A percentile compares a stretch with the other conserved stretches of the same genome.
Conservation (phyloP, 2,329 filamentous ascomycete genomes). For the Chrysoporthe austroafricana region DNA sequence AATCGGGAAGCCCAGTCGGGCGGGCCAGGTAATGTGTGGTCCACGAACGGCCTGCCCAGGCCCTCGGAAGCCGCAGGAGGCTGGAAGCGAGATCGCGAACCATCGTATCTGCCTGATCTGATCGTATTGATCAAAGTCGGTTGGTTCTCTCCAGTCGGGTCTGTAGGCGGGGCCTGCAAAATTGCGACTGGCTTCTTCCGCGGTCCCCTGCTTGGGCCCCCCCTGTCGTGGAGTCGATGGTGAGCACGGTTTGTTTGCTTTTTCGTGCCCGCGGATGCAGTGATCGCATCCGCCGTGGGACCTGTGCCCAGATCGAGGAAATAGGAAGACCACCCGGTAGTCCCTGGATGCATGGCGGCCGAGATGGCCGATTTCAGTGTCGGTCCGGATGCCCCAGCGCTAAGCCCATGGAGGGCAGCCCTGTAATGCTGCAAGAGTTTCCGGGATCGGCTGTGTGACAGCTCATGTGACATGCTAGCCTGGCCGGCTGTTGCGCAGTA, state of each 20-base stretch:
- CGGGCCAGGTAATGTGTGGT: neutral
- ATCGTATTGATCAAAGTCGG: neutral
- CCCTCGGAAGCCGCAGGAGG: neutral
- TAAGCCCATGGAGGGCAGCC: slow-evolving; percentile 2
- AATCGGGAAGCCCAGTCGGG: neutral
- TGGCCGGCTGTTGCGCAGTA: neutral
- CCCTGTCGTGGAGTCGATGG: neutral
- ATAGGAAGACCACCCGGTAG: neutral
- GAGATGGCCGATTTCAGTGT: neutral
- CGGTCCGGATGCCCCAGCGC: slow-evolving; percentile 5
- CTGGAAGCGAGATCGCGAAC: neutral
- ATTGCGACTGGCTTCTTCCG: neutral
- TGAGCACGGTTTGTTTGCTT: slow-evolving; percentile 5
- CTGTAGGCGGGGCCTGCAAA: neutral
- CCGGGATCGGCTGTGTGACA: neutral
- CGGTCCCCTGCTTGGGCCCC: neutral
- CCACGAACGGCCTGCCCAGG: neutral
- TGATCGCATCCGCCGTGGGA: neutral
- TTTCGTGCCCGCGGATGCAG: slow-evolving; percentile 10
- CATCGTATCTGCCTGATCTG: neutral
- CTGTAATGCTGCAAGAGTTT: neutral
- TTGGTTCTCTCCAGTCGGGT: neutral
- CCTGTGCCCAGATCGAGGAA: neutral
- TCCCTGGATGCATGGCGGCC: neutral
- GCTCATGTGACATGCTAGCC: neutral